Conservation (phyloP, 2,329 filamentous ascomycete species). For the Basipetospora chlamydospora region DNA sequence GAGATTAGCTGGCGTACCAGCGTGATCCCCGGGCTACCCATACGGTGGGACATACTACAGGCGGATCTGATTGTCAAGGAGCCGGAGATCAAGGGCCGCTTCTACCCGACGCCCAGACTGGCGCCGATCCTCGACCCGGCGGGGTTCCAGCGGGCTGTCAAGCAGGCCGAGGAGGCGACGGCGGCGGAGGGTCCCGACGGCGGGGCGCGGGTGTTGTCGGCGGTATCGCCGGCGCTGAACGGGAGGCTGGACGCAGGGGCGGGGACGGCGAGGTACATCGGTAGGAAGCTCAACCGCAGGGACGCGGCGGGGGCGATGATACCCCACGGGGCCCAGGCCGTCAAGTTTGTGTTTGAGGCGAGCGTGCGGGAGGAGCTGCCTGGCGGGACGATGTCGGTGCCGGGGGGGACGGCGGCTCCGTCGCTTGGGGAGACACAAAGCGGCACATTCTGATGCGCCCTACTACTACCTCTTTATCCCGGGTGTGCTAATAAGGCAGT, state of each 20-base stretch:
- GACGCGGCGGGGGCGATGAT: constrained; percentile 30
- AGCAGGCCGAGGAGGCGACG: constrained; percentile 7
- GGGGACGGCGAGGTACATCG: constrained; percentile 21
- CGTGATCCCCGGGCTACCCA: constrained; percentile 14
- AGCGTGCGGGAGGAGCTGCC: constrained; percentile 20
- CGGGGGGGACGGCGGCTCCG: no score
- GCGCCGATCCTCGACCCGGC: constrained; percentile 32
- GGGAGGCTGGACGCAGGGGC: constrained; percentile 27
- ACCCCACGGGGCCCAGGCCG: no score
- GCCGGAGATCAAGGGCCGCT: constrained; percentile 34
- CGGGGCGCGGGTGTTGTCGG: no score
- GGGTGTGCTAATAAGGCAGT: no score
- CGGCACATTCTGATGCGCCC: no score
- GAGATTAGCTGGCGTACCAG: constrained; percentile 25
- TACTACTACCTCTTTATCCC: no score
- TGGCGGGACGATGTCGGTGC: neutral
- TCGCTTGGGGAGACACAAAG: no score
- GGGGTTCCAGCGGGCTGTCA: constrained; percentile 22
- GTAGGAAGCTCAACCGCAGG: constrained; percentile 22
- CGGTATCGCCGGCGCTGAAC: constrained; percentile 35
- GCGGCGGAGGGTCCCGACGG: no score
- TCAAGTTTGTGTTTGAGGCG: constrained; percentile 15
- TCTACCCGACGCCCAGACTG: constrained; percentile 40
- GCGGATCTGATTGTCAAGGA: constrained; percentile 34
- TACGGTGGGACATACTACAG: constrained; percentile 24